phyloP scores from a whole-genome alignment of 257 asterid genomes.

The Apocynum venetum region DNA sequence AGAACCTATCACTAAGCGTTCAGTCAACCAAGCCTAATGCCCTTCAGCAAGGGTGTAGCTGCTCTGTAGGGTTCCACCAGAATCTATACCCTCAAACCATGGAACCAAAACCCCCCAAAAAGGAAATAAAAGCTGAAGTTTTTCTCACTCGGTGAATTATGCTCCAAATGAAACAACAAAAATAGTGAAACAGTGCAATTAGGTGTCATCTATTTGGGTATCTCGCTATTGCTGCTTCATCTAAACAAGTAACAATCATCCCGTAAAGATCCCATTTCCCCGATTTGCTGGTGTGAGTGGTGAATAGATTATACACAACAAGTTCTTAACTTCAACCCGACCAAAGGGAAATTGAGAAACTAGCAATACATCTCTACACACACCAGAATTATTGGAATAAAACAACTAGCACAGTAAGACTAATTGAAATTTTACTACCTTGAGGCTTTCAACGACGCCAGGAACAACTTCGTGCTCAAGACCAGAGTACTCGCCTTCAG shows the following conservation, averaged over 20 bases:
- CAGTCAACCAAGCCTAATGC: neutral
- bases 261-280: neutral
- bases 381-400: neutral
- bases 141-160: neutral
- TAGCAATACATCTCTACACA: neutral
- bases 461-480: conserved; percentile 99
- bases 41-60: neutral
- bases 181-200: neutral
- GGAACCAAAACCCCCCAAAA: neutral
- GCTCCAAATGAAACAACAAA: neutral
- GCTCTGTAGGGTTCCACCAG: neutral
- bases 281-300: neutral
- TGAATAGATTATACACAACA: neutral
- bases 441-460: conserved; percentile 96
- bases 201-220: neutral
- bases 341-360: neutral
- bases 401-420: too few relatives aligned
- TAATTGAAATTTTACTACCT: conserved; percentile 39
- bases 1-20: neutral
- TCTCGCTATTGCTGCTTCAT: neutral
- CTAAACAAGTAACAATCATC: neutral
- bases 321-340: neutral
- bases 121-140: neutral
- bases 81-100: neutral
- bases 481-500: conserved; percentile 96